phyloP scores from a whole-genome alignment of 306 rosid genomes.

The Vicia faba region DNA sequence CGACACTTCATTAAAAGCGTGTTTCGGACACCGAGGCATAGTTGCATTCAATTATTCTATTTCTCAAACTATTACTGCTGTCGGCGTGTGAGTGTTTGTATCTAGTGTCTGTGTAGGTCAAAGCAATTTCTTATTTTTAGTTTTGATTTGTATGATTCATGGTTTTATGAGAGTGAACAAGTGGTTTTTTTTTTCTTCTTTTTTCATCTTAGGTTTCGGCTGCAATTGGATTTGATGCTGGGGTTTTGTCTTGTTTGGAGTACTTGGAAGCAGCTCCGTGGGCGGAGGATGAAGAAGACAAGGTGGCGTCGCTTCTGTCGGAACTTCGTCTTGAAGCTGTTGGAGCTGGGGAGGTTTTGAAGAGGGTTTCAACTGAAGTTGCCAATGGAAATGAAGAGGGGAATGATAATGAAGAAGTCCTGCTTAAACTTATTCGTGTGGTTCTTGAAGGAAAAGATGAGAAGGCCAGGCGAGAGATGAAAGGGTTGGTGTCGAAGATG shows the following conservation, averaged over 20 bases:
- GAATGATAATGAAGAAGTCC: conserved; percentile 79
- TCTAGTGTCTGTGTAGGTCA: not conserved
- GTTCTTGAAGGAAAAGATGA: conserved; percentile 99
- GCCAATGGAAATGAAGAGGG: conserved; percentile 68
- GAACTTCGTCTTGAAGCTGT: conserved; percentile 90
- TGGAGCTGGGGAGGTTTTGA: conserved; percentile 90
- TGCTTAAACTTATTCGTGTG: conserved; percentile 84
- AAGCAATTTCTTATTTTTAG: not conserved
- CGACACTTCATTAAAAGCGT: not conserved
- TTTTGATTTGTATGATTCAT: conserved; percentile 21
- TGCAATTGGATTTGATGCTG: conserved; percentile 90
- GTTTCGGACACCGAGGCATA: not conserved
- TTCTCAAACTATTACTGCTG: not conserved
- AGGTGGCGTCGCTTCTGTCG: conserved; percentile 81
- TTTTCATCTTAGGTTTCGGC: conserved; percentile 71
- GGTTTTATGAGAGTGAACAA: conserved; percentile 27
- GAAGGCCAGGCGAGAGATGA: conserved; percentile 96
- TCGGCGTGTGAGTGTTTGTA: not conserved
- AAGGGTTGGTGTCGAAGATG: conserved; percentile 89
- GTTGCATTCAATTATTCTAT: not conserved
- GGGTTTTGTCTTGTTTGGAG: conserved; percentile 94
- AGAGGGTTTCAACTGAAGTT: conserved; percentile 80
- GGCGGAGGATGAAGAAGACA: conserved; percentile 99
- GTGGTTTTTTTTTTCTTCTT: conserved; percentile 32
- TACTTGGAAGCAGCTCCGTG: conserved; percentile 97